A percentile compares a stretch with the other conserved stretches of the same genome.
These are phyloP conservation scores for Galeopsis tetrahit DNA, from an alignment of 257 asterid species.

Conservation along the genomic window DNA sequence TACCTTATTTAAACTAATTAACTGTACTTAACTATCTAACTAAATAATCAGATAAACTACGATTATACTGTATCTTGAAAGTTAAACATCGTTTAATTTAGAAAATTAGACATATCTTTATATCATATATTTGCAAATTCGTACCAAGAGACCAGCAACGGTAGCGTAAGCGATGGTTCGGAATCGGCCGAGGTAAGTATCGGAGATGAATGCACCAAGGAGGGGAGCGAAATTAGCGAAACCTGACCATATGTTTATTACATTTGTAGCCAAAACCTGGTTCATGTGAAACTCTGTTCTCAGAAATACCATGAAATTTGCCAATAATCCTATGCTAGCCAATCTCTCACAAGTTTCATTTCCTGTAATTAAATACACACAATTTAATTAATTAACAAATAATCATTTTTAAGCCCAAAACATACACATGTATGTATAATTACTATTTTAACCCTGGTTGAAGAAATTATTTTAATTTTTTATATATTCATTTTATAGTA, in stretches of 20 bases:
- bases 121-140: neutral
- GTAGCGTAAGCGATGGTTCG: conserved; percentile 63
- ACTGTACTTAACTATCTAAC: too few relatives aligned
- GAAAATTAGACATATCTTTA: too few relatives aligned
- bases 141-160: conserved; percentile 56
- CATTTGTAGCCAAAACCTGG: conserved; percentile 76
- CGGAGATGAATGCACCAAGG: conserved; percentile 71
- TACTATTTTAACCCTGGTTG: too few relatives aligned
- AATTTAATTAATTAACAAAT: too few relatives aligned
- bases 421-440: too few relatives aligned
- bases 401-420: too few relatives aligned
- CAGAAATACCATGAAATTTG: conserved; percentile 74
- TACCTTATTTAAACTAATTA: too few relatives aligned
- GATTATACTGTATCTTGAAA: too few relatives aligned
- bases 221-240: conserved; percentile 63
- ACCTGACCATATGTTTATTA: conserved; percentile 64
- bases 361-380: conserved; percentile 44
- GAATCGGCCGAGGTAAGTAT: conserved; percentile 70
- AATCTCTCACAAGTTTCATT: conserved; percentile 85
- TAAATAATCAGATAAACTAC: too few relatives aligned
- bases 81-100: too few relatives aligned
- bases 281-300: conserved; percentile 69
- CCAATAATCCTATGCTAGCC: conserved; percentile 63
- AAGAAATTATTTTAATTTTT: too few relatives aligned
- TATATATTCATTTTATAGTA: too few relatives aligned